Evolutionary conservation across 2,329 filamentous ascomycete species (phyloP), one percentile per base, ranked within the genome.

Genomic region (Diaporthe destruens): DNA sequence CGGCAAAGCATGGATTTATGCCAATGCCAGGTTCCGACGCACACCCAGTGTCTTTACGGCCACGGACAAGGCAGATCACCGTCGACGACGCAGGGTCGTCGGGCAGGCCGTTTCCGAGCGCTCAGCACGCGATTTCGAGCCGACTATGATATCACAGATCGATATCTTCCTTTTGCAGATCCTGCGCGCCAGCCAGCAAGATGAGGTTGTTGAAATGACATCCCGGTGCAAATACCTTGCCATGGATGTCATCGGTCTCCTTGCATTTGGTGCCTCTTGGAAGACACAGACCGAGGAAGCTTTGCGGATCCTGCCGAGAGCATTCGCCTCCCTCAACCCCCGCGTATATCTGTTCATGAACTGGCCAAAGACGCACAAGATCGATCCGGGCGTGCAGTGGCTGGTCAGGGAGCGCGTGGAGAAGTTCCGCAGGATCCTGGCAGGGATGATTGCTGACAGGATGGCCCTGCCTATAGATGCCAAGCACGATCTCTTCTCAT

Each of bases 341-440:
- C 55, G 67, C 6, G 67, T 70, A 7, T 49, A 34, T 32, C 11
- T 70, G 42, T 70, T 51, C 29, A 61, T 70, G 67, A 70, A 61
- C 16, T 70, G 55, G 67, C 67, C 67, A 23, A 56, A 16, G 20
- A 70, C 67, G 20, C 55, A 56, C 39, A 61, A 16, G 2, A 34
- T 70, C n/a, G 55, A 70, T 32, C 55, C 55, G 5, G 53, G 42
- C 20, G 54, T 70, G 29, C 39, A 70, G 44, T 70, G 54, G 67
- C 67, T 70, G 20, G 67, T 42, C 14, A 51, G 20, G 23, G 44
- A 32, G 29, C 44, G 54, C 3, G 7, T 61, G 11, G 55, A 47
- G 23, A 47, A 70, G 29, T 70, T 70, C 55, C 42, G 67, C 44
- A 23, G 25, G 29, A 36, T 61, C 32, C 44, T 59, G 18, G n/a